A percentile compares a stretch with the other conserved stretches of the same genome.
These are phyloP conservation scores for Flammula alnicola DNA, from an alignment of 1,284 basidiomycete species.

Conservation along the genomic window DNA sequence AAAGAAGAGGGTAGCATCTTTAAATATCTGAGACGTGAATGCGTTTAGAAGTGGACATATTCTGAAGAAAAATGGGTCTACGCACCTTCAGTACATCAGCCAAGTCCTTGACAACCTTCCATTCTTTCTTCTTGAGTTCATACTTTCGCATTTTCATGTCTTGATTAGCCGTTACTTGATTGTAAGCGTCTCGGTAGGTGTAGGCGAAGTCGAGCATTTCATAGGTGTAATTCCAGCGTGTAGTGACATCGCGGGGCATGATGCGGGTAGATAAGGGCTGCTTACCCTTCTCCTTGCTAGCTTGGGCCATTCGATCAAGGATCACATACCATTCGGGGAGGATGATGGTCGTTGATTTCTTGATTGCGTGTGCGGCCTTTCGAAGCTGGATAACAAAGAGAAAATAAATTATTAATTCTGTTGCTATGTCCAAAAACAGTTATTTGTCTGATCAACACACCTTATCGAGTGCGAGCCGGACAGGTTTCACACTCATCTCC, in stretches of 20 bases:
- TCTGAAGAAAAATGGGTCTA: not conserved
- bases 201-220: constrained; percentile 16
- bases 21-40: constrained; percentile 21
- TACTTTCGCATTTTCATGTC: constrained; percentile 5
- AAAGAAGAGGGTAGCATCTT: constrained; percentile 25
- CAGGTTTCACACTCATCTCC: not conserved
- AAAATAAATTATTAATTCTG: not conserved
- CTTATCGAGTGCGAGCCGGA: constrained; percentile 12
- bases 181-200: constrained; percentile 5
- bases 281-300: too few species aligned
- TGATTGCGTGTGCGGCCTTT: constrained; percentile 13
- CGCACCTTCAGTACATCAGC: not conserved
- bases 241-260: constrained; percentile 21
- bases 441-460: too few species aligned
- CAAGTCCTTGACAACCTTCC: constrained; percentile 3
- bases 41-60: not conserved
- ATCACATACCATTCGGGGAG: constrained; percentile 12
- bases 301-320: constrained; percentile 8
- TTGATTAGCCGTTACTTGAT: not conserved
- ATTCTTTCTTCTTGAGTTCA: constrained; percentile 9
- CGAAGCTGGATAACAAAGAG: constrained; percentile 10
- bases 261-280: constrained; percentile 4
- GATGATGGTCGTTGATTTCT: constrained; percentile 17
- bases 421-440: not conserved
- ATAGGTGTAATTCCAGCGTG: constrained; percentile 19